Percentiles rank a stretch among this genome's conserved stretches.
Conservation (phyloP, 495 filamentous ascomycete species). For the Pseudotulostoma volvatum region DNA sequence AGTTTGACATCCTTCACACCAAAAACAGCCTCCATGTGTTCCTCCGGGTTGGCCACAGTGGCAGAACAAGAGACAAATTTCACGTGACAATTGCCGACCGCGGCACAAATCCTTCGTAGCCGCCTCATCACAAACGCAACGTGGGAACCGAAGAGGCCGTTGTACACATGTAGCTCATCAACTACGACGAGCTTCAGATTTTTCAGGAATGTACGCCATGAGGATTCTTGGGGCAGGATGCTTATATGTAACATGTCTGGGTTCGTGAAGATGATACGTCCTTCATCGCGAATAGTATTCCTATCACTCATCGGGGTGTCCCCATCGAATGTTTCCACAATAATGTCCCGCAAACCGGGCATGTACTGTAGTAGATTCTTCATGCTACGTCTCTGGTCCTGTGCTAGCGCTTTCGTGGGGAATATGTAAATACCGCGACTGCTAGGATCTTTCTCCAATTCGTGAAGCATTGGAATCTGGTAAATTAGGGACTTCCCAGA, state of each 20-base stretch:
- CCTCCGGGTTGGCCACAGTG: constrained; percentile 83
- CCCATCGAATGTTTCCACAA: constrained; percentile 91
- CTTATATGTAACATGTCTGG: constrained; percentile 96
- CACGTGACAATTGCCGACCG: constrained; percentile 74
- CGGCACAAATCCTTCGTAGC: constrained; percentile 74
- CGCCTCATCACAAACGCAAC: constrained; percentile 91
- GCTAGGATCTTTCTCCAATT: constrained; percentile 58
- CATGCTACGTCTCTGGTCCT: constrained; percentile 84
- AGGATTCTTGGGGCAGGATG: constrained; percentile 79
- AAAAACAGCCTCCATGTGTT: constrained; percentile 89
- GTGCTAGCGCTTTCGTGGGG: constrained; percentile 90
- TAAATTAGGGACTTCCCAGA: constrained; percentile 97
- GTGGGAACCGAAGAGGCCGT: constrained; percentile 85
- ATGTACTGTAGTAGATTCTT: constrained; percentile 71
- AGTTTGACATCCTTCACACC: constrained; percentile 65
- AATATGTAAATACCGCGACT: constrained; percentile 95
- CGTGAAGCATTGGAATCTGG: constrained; percentile 82
- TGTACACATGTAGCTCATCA: constrained; percentile 90
- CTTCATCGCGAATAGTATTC: constrained; percentile 71
- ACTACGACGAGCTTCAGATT: constrained; percentile 84
- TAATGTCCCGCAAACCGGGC: constrained; percentile 50
- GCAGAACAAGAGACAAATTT: constrained; percentile 96
- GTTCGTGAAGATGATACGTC: constrained; percentile 91
- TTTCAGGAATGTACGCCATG: constrained; percentile 76
- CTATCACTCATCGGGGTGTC: constrained; percentile 75